Conservation (phyloP, 257 asterid genomes). For the Sherardia arvensis region DNA sequence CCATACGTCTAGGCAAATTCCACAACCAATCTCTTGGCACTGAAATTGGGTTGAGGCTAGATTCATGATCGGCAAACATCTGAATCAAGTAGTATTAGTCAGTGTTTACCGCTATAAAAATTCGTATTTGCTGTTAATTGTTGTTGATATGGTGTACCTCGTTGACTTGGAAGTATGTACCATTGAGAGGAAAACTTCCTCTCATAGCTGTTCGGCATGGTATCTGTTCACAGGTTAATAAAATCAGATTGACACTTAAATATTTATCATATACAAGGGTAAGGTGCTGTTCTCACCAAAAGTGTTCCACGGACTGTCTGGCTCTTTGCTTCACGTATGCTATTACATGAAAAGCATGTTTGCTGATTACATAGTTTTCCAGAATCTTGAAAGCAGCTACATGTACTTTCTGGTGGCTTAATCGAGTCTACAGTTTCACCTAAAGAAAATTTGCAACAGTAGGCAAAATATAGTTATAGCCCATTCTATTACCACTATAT, state of each 20-base stretch:
- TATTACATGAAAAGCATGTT: conserved; percentile 84
- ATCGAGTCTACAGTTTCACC: conserved; percentile 86
- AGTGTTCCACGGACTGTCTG: conserved; percentile 92
- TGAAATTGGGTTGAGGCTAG: conserved; percentile 67
- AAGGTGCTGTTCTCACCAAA: conserved; percentile 45
- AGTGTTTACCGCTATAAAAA: conserved; percentile 9
- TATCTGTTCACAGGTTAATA: conserved; percentile 45
- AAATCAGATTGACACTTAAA: conserved; percentile 3
- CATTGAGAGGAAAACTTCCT: conserved; percentile 98
- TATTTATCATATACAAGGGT: neutral
- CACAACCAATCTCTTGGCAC: conserved; percentile 91
- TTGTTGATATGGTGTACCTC: conserved; percentile 46
- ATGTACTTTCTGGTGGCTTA: conserved; percentile 75
- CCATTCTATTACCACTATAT: neutral
- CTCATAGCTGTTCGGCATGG: conserved; percentile 99
- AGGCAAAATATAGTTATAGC: neutral
- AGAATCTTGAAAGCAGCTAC: conserved; percentile 55
- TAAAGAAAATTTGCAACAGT: conserved; percentile 19
- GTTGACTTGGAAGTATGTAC: conserved; percentile 95
- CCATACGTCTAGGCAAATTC: conserved; percentile 80
- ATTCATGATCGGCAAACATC: conserved; percentile 93
- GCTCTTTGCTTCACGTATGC: conserved; percentile 73
- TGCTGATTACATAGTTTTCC: conserved; percentile 58
- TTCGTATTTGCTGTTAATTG: conserved; percentile 11
- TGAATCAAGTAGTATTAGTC: conserved; percentile 21